Conservation (phyloP, 345 rosid species). For the Mallotus nudiflorus region DNA sequence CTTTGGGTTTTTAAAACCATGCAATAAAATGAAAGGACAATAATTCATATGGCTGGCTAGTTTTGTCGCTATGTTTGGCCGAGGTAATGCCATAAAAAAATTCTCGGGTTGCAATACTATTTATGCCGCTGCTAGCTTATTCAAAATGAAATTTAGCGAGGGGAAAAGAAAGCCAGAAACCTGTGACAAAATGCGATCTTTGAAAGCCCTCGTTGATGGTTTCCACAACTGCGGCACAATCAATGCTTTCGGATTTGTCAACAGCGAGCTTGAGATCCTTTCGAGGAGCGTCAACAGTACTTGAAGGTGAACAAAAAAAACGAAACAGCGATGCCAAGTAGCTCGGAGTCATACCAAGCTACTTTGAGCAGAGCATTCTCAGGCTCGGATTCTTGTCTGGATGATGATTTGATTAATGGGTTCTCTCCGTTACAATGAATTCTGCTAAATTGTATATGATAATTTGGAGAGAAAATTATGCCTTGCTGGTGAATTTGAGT, state of each 20-base stretch:
- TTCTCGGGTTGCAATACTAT: no score
- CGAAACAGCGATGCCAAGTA: slow-evolving; percentile 87
- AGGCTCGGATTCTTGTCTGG: slow-evolving; percentile 40
- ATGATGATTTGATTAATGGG: no score
- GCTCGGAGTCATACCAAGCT: slow-evolving; percentile 97
- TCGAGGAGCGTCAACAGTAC: slow-evolving; percentile 12
- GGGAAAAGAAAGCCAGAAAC: slow-evolving; percentile 31
- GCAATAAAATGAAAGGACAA: no score
- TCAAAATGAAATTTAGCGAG: no score
- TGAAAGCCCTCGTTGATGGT: slow-evolving; percentile 67
- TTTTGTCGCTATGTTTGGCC: no score
- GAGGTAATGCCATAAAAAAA: no score
- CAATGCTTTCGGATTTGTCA: slow-evolving; percentile 57
- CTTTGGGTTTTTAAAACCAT: no score
- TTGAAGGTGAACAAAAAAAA: slow-evolving; percentile 51
- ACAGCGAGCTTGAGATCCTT: slow-evolving; percentile 26
- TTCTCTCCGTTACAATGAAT: slow-evolving; percentile 38
- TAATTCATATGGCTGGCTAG: no score
- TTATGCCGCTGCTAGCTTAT: no score
- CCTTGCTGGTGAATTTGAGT: slow-evolving; percentile 21
- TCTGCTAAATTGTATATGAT: slow-evolving; percentile 21
- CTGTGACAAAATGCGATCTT: slow-evolving; percentile 89
- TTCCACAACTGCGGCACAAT: slow-evolving; percentile 56
- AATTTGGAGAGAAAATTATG: slow-evolving; percentile 14
- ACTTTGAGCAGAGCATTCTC: slow-evolving; percentile 72